Evolutionary conservation across 805 yeast species (phyloP).

Genomic region (Suhomyces sp.): DNA sequence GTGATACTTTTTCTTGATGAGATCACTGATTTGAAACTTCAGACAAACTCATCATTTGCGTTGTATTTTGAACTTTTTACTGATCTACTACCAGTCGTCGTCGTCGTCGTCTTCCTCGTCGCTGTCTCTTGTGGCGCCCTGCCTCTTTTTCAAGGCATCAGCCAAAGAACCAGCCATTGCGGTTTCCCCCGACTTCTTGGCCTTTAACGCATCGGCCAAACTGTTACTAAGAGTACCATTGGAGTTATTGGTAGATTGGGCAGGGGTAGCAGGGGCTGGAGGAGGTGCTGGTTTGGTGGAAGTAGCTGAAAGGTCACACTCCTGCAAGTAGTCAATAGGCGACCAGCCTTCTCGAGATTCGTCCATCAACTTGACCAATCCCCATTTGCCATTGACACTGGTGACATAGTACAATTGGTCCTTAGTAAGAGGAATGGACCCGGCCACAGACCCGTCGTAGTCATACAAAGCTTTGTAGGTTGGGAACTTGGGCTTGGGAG

Average conservation of each 20-base stretch:
- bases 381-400: slow-evolving; percentile 89
- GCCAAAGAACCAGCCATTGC: slow-evolving; percentile 82
- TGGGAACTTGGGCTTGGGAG: slow-evolving; percentile 63
- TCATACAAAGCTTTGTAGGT: slow-evolving; percentile 84
- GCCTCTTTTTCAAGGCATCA: slow-evolving; percentile 76
- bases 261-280: slow-evolving; percentile 34
- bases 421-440: slow-evolving; percentile 73
- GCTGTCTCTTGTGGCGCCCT: slow-evolving; percentile 60
- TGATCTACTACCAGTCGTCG: slow-evolving; percentile 51
- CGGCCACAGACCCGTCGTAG: slow-evolving; percentile 80
- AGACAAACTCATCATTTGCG: too few relatives aligned
- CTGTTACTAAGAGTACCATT: slow-evolving; percentile 46
- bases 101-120: slow-evolving; percentile 71
- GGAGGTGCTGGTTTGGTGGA: slow-evolving; percentile 29
- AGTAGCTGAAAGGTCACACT: slow-evolving; percentile 48
- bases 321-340: slow-evolving; percentile 85
- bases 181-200: slow-evolving; percentile 58
- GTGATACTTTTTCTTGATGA: too few relatives aligned
- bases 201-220: slow-evolving; percentile 65
- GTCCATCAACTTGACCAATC: slow-evolving; percentile 75
- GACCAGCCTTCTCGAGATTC: slow-evolving; percentile 93
- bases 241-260: slow-evolving; percentile 13
- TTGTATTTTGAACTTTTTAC: too few relatives aligned
- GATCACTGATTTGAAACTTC: too few relatives aligned
- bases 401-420: slow-evolving; percentile 74